phyloP scores from a whole-genome alignment of 108 stramenopile species.

The Nannochloropsis gaditana region DNA sequence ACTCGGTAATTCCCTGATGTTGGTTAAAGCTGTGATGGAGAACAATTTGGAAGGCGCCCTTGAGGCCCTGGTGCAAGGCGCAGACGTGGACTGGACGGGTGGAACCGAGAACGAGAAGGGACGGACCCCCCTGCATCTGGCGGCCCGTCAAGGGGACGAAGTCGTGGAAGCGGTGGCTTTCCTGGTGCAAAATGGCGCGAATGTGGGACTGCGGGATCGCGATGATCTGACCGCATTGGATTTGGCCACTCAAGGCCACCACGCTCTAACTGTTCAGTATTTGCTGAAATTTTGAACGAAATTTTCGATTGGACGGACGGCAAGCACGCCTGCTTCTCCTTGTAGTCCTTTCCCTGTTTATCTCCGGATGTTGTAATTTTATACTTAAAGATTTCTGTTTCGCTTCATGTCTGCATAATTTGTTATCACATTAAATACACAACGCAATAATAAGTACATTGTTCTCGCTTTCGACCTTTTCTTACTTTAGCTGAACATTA shows the following conservation, averaged over 20 bases:
- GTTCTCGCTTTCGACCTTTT: too few relatives aligned
- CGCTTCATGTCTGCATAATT: too few relatives aligned
- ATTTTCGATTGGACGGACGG: too few relatives aligned
- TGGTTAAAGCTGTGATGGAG: not conserved
- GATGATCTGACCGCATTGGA: conserved; percentile 13
- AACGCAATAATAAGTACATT: too few relatives aligned
- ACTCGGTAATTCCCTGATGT: not conserved
- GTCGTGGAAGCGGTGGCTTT: not conserved
- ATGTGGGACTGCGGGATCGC: not conserved
- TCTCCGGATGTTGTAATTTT: too few relatives aligned
- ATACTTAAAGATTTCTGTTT: too few relatives aligned
- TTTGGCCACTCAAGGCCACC: conserved; percentile 9
- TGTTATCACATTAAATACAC: too few relatives aligned
- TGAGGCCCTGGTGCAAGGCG: not conserved
- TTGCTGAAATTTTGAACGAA: not conserved
- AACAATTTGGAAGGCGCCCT: not conserved
- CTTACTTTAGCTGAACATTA: too few relatives aligned
- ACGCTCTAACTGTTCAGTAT: not conserved
- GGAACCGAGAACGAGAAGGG: not conserved
- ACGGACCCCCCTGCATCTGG: conserved; percentile 10
- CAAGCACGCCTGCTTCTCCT: too few relatives aligned
- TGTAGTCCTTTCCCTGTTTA: too few relatives aligned
- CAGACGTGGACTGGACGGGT: not conserved
- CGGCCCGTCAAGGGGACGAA: not conserved
- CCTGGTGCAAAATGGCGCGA: not conserved